These are phyloP conservation scores for Aspergillus vadensis DNA, from an alignment of 2,329 filamentous ascomycete genomes.

Conservation along the genomic window DNA sequence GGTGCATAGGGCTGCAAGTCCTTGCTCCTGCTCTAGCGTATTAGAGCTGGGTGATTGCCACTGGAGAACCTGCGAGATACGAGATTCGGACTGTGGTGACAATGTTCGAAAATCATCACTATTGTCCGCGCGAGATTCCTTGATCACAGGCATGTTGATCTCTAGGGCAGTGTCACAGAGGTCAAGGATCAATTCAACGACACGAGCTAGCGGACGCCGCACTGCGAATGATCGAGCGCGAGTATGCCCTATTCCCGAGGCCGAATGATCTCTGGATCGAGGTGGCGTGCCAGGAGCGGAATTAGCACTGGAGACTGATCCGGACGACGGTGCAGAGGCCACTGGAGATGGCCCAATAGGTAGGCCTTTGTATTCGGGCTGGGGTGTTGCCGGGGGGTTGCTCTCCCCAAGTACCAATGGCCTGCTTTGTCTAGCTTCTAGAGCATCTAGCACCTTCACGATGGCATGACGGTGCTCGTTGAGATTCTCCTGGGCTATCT, in stretches of 20 bases:
- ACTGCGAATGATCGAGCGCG: slow-evolving; percentile 88
- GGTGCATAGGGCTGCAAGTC: slow-evolving; percentile 79
- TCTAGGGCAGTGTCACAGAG: slow-evolving; percentile 94
- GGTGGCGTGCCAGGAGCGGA: slow-evolving; percentile 66
- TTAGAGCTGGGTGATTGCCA: slow-evolving; percentile 95
- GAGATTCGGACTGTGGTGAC: slow-evolving; percentile 92
- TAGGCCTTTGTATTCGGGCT: slow-evolving; percentile 84
- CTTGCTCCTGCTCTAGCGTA: slow-evolving; percentile 90
- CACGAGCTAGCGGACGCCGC: slow-evolving; percentile 82
- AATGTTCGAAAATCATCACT: slow-evolving; percentile 82
- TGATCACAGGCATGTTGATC: slow-evolving; percentile 90
- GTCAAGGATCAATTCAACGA: slow-evolving; percentile 92
- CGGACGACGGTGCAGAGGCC: slow-evolving; percentile 70
- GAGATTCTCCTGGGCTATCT: slow-evolving; percentile 89
- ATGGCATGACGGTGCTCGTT: slow-evolving; percentile 92
- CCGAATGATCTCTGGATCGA: slow-evolving; percentile 69
- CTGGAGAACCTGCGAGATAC: slow-evolving; percentile 89
- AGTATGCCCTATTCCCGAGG: slow-evolving; percentile 71
- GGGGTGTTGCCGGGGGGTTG: slow-evolving; percentile 56
- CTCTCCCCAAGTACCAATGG: slow-evolving; percentile 37
- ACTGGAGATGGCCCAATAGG: slow-evolving; percentile 73
- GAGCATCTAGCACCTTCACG: slow-evolving; percentile 88
- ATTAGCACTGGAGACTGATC: slow-evolving; percentile 69
- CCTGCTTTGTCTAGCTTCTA: slow-evolving; percentile 66
- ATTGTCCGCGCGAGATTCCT: slow-evolving; percentile 69